These are phyloP conservation scores for Penicillium argentinense DNA, from an alignment of 495 filamentous ascomycete species.

Conservation along the genomic window DNA sequence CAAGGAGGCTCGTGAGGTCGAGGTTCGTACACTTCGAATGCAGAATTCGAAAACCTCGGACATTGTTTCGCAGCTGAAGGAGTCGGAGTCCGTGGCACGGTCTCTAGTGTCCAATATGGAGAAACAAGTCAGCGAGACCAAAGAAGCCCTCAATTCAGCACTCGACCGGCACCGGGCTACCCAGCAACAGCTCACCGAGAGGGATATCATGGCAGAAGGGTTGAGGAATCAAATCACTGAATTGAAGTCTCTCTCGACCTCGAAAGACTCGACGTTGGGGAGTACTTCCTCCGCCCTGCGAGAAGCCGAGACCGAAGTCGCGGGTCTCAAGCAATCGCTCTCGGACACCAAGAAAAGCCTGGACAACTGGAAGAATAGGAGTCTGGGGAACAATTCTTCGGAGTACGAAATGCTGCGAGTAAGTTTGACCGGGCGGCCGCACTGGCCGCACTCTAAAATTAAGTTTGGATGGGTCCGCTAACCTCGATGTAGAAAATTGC, in stretches of 20 bases:
- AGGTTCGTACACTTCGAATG: slow-evolving; percentile 71
- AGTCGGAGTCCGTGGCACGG: slow-evolving; percentile 64
- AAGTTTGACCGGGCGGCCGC: slow-evolving; percentile 37
- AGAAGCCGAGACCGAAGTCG: slow-evolving; percentile 71
- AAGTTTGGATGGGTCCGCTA: slow-evolving; percentile 25
- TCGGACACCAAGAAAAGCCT: slow-evolving; percentile 73
- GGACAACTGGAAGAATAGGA: slow-evolving; percentile 79
- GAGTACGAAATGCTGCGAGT: slow-evolving; percentile 84
- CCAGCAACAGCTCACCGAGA: slow-evolving; percentile 69
- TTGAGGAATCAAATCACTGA: slow-evolving; percentile 75
- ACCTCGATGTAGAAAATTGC: slow-evolving; percentile 67
- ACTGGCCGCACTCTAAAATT: neutral
- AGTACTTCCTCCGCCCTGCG: slow-evolving; percentile 59
- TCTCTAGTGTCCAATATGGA: slow-evolving; percentile 78
- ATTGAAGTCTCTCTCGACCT: slow-evolving; percentile 65
- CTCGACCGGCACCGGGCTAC: slow-evolving; percentile 66
- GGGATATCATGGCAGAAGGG: slow-evolving; percentile 63
- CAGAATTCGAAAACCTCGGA: slow-evolving; percentile 91
- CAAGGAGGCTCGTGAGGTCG: slow-evolving; percentile 76
- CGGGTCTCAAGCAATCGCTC: slow-evolving; percentile 68
- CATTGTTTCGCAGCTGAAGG: slow-evolving; percentile 89
- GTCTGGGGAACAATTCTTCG: slow-evolving; percentile 71
- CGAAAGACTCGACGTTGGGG: slow-evolving; percentile 65
- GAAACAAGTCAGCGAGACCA: slow-evolving; percentile 81
- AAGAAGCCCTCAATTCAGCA: slow-evolving; percentile 66